Evolutionary conservation across 208 protist genomes (phyloP).

Genomic region (Histomonas meleagridis): DNA sequence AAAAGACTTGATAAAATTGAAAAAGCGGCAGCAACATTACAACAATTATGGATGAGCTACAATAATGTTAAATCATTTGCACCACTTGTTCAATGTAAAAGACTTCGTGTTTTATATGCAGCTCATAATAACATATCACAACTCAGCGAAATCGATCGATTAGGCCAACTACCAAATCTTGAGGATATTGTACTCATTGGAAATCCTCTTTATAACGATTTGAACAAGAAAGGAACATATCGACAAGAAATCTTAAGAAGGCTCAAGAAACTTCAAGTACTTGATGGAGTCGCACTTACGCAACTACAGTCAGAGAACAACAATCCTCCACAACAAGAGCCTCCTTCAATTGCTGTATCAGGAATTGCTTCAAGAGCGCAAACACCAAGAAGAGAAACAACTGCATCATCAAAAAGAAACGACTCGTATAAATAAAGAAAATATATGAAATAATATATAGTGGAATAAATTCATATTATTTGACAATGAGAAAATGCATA

Average conservation of each 20-base stretch:
- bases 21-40: not conserved
- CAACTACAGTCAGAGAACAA: not conserved
- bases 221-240: not conserved
- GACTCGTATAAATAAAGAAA: too few relatives aligned
- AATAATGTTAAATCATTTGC: not conserved
- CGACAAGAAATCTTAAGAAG: not conserved
- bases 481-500: too few relatives aligned
- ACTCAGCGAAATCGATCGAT: not conserved
- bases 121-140: slow-evolving; percentile 13
- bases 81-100: not conserved
- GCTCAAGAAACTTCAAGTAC: slow-evolving; percentile 8
- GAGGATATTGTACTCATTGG: slow-evolving; percentile 5
- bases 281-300: not conserved
- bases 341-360: not conserved
- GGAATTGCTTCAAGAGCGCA: not conserved
- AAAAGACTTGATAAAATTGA: not conserved
- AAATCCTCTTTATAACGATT: not conserved
- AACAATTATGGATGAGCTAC: slow-evolving; percentile 27
- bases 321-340: not conserved
- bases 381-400: not conserved
- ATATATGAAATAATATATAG: too few relatives aligned
- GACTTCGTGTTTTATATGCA: not conserved
- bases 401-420: too few relatives aligned
- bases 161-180: not conserved
- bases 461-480: too few relatives aligned